Conservation (phyloP, 805 yeast genomes). For the Saccharomyces kudriavzevii region DNA sequence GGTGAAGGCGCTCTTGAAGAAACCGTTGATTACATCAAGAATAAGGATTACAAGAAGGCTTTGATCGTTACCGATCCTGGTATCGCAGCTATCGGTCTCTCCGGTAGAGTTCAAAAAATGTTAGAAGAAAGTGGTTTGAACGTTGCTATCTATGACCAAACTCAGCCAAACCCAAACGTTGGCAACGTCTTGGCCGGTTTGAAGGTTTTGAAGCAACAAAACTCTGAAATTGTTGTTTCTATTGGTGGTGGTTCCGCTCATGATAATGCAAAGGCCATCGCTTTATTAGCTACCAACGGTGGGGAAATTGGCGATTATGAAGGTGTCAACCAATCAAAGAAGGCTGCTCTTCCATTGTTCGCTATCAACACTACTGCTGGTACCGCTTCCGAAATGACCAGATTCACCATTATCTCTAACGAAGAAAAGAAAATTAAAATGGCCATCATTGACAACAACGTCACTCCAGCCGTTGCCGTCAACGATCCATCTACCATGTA, state of each 20-base stretch:
- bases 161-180: slow-evolving; percentile 19
- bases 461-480: slow-evolving; percentile 37
- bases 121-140: slow-evolving; percentile 14
- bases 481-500: slow-evolving; percentile 36
- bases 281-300: slow-evolving; percentile 35
- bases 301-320: slow-evolving; percentile 35
- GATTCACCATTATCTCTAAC: slow-evolving; percentile 38
- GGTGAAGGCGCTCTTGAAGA: slow-evolving; percentile 21
- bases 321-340: slow-evolving; percentile 33
- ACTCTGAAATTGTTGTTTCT: slow-evolving; percentile 35
- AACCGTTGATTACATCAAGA: slow-evolving; percentile 12
- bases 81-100: slow-evolving; percentile 24
- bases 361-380: slow-evolving; percentile 42
- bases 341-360: slow-evolving; percentile 29
- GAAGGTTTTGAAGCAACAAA: slow-evolving; percentile 9
- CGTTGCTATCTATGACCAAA: slow-evolving; percentile 17
- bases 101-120: slow-evolving; percentile 16
- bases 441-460: slow-evolving; percentile 37
- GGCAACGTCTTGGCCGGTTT: slow-evolving; percentile 15
- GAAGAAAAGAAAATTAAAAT: slow-evolving; percentile 34
- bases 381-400: slow-evolving; percentile 41
- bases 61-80: slow-evolving; percentile 27
- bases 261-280: slow-evolving; percentile 37
- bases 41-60: slow-evolving; percentile 12
- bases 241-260: slow-evolving; percentile 43